phyloP scores from a whole-genome alignment of 2,329 filamentous ascomycete species.

The Aureobasidium pullulans region DNA sequence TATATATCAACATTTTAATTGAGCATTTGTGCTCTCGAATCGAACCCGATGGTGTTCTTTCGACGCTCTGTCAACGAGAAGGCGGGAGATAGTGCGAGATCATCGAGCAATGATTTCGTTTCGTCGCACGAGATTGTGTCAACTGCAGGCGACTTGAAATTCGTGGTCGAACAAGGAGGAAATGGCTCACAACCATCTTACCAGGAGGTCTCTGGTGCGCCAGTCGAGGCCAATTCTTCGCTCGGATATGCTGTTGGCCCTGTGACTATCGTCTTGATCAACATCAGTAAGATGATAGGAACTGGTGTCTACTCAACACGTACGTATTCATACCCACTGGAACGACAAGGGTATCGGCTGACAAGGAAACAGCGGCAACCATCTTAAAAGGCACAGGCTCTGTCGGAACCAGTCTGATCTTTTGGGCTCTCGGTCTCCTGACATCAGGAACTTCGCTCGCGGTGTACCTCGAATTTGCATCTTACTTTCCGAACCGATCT shows the following conservation, averaged over 20 bases:
- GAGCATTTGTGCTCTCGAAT: background rate
- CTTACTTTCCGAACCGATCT: constrained; percentile 60
- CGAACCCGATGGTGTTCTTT: background rate
- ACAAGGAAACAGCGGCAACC: constrained; percentile 39
- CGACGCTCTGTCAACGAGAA: background rate
- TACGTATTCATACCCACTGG: constrained; percentile 29
- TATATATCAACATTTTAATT: background rate
- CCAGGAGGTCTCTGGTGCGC: constrained; percentile 56
- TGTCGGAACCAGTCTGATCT: constrained; percentile 55
- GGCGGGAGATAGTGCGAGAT: background rate
- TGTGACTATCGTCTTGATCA: constrained; percentile 52
- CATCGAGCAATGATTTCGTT: background rate
- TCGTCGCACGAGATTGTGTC: constrained; percentile 5
- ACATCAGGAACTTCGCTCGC: constrained; percentile 45
- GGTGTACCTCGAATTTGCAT: constrained; percentile 57
- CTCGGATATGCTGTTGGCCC: constrained; percentile 53
- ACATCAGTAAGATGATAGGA: constrained; percentile 56
- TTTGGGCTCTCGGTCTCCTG: constrained; percentile 31
- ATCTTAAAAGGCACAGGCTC: constrained; percentile 56
- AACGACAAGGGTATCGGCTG: background rate
- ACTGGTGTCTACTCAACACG: constrained; percentile 59
- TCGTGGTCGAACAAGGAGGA: constrained; percentile 36
- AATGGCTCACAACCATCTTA: constrained; percentile 47
- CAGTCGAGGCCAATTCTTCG: constrained; percentile 52
- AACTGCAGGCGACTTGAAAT: constrained; percentile 36